Base-by-base conservation (phyloP, 2,329 filamentous ascomycete species). In the Paracorniculantispora psalliotae region DNA sequence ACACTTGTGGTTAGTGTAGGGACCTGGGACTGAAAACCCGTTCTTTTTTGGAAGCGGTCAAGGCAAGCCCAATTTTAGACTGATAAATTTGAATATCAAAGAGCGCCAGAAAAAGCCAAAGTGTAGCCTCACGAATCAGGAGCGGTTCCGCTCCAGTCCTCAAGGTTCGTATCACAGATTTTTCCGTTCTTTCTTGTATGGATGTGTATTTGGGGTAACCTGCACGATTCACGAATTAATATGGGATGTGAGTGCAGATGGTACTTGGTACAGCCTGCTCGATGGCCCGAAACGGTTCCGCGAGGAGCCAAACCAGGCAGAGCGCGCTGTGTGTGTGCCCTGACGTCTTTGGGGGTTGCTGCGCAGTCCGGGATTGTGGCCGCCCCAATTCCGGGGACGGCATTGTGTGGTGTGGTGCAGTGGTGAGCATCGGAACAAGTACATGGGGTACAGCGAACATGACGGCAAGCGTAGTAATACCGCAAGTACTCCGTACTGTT, bases 41-140 rank as follows among this genome's bases (percentile, higher is more conserved):
- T 35, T 26, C 9, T 23, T 57, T 15, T n/a, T n/a, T n/a, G n/a
- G 54, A 57, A 13, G 54, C 54, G 54, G 54, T 57, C 54, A 57
- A 39, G 54, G 23, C 7, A 19, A 41, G 30, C 9, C 33, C 33
- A 57, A 49, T 33, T 33, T 30, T 49, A 30, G 13, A 35, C 43
- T 48, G 25, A 17, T 30, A 39, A 56, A 41, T 39, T 48, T 30
- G 7, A 25, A 30, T 15, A 26, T 28, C n/a, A 46, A 41, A 35
- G 8, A 19, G 35, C 35, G 50, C 35, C 30, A 49, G 17, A 35
- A 35, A 35, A 47, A 28, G 3, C 19, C 17, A 48, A 47, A 9
- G n/a, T 23, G 21, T 17, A 46, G 39, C 52, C 17, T 43, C 33
- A 50, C 46, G 46, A 43, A 26, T 30, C 26, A 47, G 15, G n/a